Evolutionary conservation across 129 eudicot genomes (phyloP).

Genomic region (Flaveria bidentis): DNA sequence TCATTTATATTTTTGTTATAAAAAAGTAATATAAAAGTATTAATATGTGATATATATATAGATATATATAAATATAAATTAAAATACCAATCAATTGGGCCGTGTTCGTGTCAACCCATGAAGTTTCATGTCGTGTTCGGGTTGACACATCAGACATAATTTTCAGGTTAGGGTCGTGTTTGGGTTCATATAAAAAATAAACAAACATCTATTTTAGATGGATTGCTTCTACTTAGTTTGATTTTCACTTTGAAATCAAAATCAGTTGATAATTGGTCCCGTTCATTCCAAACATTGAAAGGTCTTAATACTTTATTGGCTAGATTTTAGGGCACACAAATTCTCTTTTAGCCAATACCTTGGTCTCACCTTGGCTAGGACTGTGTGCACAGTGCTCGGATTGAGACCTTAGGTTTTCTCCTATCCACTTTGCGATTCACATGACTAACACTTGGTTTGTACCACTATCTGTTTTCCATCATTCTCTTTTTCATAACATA

Average conservation of each 20-base stretch:
- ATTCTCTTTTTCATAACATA: background rate
- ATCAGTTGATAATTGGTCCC: conserved; percentile 22
- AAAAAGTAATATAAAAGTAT: no score
- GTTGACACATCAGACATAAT: no score
- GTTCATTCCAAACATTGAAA: conserved; percentile 32
- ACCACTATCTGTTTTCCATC: conserved; percentile 19
- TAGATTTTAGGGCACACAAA: conserved; percentile 29
- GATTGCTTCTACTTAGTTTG: background rate
- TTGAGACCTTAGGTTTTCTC: conserved; percentile 27
- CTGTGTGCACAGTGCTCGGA: conserved; percentile 23
- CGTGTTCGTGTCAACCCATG: no score
- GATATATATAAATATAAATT: no score
- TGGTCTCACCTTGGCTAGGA: background rate
- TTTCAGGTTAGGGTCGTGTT: no score
- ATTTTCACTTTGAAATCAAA: background rate
- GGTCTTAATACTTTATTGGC: conserved; percentile 27
- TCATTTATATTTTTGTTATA: no score
- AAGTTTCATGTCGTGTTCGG: no score
- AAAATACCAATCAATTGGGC: no score
- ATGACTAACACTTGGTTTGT: background rate
- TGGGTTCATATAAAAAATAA: background rate
- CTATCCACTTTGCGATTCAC: conserved; percentile 8
- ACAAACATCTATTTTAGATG: background rate
- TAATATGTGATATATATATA: no score
- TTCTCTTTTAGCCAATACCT: conserved; percentile 26